Evolutionary conservation across 2,329 filamentous ascomycete species (phyloP), one percentile per base, ranked within the genome.

Genomic region (Penicillium sp.): DNA sequence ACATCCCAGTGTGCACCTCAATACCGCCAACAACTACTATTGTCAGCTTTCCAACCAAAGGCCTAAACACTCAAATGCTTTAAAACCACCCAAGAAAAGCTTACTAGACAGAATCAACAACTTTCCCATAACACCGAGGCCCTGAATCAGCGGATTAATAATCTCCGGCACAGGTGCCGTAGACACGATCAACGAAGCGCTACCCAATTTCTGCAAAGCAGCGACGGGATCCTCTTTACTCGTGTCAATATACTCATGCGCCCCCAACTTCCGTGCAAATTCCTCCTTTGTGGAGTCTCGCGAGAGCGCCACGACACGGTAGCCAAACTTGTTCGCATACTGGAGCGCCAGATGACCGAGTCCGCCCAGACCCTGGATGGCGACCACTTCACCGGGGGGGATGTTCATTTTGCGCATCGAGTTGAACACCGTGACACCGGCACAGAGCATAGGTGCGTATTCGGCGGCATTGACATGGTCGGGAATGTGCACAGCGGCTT

Each of bases 321-420:
- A 83, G 10, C 82, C 82, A 75, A 84, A 79, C 53, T 79, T 80
- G 19, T 76, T 73, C 0, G 81, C 76, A 60, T 81, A 84, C 61
- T 84, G 81, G 38, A 84, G 66, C 0, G 81, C 82, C 6, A 84
- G 67, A 70, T 84, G 82, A 4, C 82, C 81, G 1, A 82, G 72
- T 0, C 80, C 80, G 6, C 82, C 82, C 4, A 84, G 73, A 6
- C 82, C 82, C 62, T 83, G 79, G 17, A 84, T 70, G 0, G 80
- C 82, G 4, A 84, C 79, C 3, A 73, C 69, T 37, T 78, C 78
- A 8, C 80, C 81, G 0, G 75, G 68, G 0, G 67, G 66, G 49
- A 82, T 72, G 27, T 76, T 73, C 77, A 82, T 80, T 12, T 80
- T 73, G 3, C 80, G 75, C 49, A 84, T 78, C 7, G 77, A 64